phyloP scores from a whole-genome alignment of 2,329 filamentous ascomycete species.

The Ophiostoma australiae region DNA sequence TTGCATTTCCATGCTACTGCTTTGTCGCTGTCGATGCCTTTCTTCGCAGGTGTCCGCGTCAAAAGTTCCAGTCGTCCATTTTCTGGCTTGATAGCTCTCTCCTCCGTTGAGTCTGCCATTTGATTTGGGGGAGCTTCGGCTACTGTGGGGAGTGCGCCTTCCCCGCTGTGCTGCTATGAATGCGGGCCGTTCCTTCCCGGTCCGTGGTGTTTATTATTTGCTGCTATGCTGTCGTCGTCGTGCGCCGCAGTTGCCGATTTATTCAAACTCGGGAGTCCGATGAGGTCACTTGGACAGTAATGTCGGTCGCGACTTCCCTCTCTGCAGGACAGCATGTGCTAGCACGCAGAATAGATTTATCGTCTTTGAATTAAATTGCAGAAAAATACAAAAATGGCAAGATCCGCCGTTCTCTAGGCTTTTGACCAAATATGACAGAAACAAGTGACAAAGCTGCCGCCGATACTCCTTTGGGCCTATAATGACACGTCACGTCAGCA shows the following conservation, averaged over 20 bases:
- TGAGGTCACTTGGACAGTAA: neutral
- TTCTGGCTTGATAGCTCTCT: neutral
- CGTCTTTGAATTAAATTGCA: neutral
- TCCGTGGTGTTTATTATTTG: neutral
- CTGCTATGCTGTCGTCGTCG: neutral
- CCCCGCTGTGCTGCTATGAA: neutral
- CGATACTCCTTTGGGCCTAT: neutral
- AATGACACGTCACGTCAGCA: slow-evolving; percentile 5
- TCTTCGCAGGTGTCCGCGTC: neutral
- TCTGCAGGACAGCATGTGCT: neutral
- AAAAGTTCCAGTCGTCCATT: neutral
- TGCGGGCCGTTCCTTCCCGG: slow-evolving; percentile 3
- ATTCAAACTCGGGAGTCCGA: neutral
- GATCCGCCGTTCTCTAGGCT: neutral
- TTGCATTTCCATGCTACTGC: neutral
- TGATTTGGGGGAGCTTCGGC: neutral
- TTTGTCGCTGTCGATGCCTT: neutral
- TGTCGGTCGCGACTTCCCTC: slow-evolving; percentile 10
- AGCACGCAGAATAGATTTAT: neutral
- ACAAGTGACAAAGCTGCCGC: neutral
- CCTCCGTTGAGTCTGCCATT: neutral
- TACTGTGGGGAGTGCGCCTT: neutral
- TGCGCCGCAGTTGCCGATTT: neutral
- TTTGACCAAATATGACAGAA: neutral
- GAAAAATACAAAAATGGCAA: neutral